Evolutionary conservation across 164 flowering plant genomes (phyloP).

Genomic region (Vitis cinerea): DNA sequence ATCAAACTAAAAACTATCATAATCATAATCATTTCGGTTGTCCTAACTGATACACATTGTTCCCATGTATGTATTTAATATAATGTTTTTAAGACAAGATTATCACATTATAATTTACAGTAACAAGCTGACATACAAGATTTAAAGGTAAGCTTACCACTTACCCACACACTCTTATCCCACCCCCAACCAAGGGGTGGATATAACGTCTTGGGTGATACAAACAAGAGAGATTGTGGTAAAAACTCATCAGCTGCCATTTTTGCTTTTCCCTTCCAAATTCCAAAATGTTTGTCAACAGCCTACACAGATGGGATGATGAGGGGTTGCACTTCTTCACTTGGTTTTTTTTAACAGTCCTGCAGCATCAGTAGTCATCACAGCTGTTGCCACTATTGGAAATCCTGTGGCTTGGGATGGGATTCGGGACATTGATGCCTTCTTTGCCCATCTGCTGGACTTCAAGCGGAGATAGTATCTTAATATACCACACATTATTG

Average conservation of each 20-base stretch:
- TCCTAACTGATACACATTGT: too few species aligned
- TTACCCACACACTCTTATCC: too few species aligned
- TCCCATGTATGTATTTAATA: neutral
- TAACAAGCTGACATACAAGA: constrained; percentile 7
- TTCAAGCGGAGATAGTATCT: constrained; percentile 47
- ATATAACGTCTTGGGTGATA: too few species aligned
- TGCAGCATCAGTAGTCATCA: constrained; percentile 19
- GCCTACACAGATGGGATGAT: too few species aligned
- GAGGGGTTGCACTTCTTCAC: too few species aligned
- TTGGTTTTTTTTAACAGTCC: neutral
- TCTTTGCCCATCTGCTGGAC: constrained; percentile 35
- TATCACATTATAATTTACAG: constrained; percentile 12
- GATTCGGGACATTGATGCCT: constrained; percentile 7
- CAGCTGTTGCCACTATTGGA: constrained; percentile 11
- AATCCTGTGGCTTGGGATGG: constrained; percentile 18
- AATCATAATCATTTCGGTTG: too few species aligned
- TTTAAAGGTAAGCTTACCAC: neutral
- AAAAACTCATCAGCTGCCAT: neutral
- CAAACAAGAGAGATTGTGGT: neutral
- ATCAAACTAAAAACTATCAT: too few species aligned
- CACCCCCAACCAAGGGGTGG: too few species aligned
- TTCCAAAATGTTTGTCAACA: too few species aligned
- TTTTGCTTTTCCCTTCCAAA: neutral
- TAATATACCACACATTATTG: constrained; percentile 46
- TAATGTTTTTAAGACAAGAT: neutral